Conservation (phyloP, 2,329 filamentous ascomycete genomes). For the Epichloe baconii region DNA sequence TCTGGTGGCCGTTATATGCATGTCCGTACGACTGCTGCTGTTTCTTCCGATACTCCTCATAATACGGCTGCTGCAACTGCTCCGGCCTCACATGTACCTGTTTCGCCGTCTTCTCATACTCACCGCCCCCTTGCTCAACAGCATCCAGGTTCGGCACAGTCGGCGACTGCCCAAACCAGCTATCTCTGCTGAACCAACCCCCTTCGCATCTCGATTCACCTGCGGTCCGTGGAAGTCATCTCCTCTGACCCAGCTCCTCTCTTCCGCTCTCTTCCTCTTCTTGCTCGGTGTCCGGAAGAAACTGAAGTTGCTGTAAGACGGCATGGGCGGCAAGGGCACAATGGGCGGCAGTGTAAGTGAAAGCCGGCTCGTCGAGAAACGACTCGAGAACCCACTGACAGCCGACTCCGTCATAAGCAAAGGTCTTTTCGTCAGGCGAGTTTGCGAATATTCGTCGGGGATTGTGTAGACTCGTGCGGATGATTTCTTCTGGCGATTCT, state of each 20-base stretch:
- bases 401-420: slow-evolving; percentile 9
- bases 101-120: slow-evolving; percentile 1
- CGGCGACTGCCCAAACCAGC: slow-evolving; percentile 20
- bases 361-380: slow-evolving; percentile 13
- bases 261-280: background rate
- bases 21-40: background rate
- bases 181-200: slow-evolving; percentile 19
- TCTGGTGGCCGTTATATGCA: background rate
- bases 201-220: slow-evolving; percentile 16
- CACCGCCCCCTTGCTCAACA: slow-evolving; percentile 11
- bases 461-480: slow-evolving; percentile 18
- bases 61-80: slow-evolving; percentile 1
- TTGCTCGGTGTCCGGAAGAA: slow-evolving; percentile 13
- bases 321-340: slow-evolving; percentile 18
- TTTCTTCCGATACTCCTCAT: slow-evolving; percentile 6
- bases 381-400: slow-evolving; percentile 7
- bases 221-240: slow-evolving; percentile 36
- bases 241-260: slow-evolving; percentile 22
- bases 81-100: slow-evolving; percentile 2
- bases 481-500: slow-evolving; percentile 9
- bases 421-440: slow-evolving; percentile 19
- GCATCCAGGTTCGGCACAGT: slow-evolving; percentile 23
- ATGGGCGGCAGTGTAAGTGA: slow-evolving; percentile 18
- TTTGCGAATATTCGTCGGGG: slow-evolving; percentile 14
- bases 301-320: slow-evolving; percentile 18